Base-by-base conservation (phyloP, 2,329 filamentous ascomycete species). In the Penicillium sp. region DNA sequence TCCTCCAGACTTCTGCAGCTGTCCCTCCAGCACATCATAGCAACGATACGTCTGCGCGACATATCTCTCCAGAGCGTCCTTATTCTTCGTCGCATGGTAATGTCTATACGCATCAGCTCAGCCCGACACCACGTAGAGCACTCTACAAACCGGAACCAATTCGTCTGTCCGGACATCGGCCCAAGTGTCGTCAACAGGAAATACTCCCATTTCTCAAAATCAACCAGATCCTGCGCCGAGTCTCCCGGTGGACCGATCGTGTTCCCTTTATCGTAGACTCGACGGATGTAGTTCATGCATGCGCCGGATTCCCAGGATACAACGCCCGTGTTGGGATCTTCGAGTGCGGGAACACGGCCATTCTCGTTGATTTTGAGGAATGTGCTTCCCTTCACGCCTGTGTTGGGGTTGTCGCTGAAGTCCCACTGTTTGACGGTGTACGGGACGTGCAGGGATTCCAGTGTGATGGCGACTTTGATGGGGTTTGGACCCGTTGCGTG, bases 191-290 rank as follows among this genome's bases (percentile, higher is more conserved):
- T 60, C 13, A 70, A 41, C 14, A 69, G 47, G 41, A 71, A 68
- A 42, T 64, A 67, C 33, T 62, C 63, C 69, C 68, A 71, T 42
- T 69, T 70, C 30, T 71, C 67, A 27, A 69, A 67, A 41, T 69
- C 66, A 0, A 69, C 66, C 3, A 50, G 37, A 13, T 66, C 66
- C 39, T 70, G 67, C 27, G 44, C 53, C 4, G 48, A 47, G 7
- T 32, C 26, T 0, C 58, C 60, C 2, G 50, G 32, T 0, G 65
- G 66, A 4, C 63, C 62, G 6, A 70, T 53, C 16, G 43, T 54
- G 35, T 66, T 64, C n/a, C 56, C 42, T 14, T 56, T 57, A 48
- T 72, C 69, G 45, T 72, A 72, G 2, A 62, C 58, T 2, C 65
- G 52, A 7, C 57, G 54, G 5, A 66, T 31, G 32, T 68, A 64